Evolutionary conservation across 805 yeast genomes (phyloP), one percentile per base, ranked within the genome.

Genomic region (Candida verbasci): DNA sequence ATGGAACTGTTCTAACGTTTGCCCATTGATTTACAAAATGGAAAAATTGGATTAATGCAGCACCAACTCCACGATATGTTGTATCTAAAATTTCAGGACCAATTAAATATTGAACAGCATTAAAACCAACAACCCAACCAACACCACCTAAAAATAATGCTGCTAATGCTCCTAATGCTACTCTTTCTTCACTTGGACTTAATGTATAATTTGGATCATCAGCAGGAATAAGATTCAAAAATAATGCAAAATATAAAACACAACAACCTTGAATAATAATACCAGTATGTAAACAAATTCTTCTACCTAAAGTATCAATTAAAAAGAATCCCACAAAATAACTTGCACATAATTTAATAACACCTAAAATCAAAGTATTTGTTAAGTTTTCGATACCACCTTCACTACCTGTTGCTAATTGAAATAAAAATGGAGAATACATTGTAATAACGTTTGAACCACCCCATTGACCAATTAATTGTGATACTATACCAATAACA

Each of bases 121-220:
- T 74, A 68, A 70, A 75, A 24, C 80, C 79, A 53, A 74, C 48
- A 17, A 76, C 68, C 80, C 80, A 75, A 20, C 77, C 78, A 10
- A 62, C 55, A 43, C 79, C 80, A 20, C 62, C 58, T 16, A 74
- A 46, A 47, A 59, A 72, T 21, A 75, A 46, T 31, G 72, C 63
- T 0, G 76, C 74, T 36, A 74, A 44, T 9, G 78, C 79, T 33
- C 62, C 75, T 35, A 55, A 46, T 17, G 73, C 62, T 1, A 76
- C 76, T 1, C 45, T 44, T 17, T 42, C 41, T 39, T 64, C 54
- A 3, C 64, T 48, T 0, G 56, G 40, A 1, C 62, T 50, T 43
- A 66, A 49, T 0, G 23, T 39, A 0, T 27, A 43, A 8, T 42
- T 51, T 9, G 44, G 58, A 2, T 44, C 53, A 1, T 53, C 49